Base-by-base conservation (phyloP, 2,329 filamentous ascomycete genomes). In the Penicillium sp. region DNA sequence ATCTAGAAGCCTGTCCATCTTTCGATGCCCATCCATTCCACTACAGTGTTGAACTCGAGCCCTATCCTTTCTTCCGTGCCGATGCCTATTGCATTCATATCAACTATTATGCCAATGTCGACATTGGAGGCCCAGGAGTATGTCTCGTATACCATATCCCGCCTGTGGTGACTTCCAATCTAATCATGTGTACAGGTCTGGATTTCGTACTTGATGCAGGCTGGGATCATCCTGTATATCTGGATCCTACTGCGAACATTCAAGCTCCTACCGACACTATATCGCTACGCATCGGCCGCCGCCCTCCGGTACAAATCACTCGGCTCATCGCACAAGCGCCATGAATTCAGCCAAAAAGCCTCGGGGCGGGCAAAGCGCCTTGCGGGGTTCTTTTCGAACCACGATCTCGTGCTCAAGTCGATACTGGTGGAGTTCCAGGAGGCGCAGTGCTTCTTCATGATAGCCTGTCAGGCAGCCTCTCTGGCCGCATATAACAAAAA, bases 391-490 rank as follows among this genome's bases (percentile, higher is more conserved):
- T 32, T 38, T n/a, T 26, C 18, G 4, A 16, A 32, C 7, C 35
- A 38, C 7, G 25, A 16, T n/a, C 25, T 30, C 8, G 26, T 43
- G 3, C 26, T 43, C 10, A 36, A 41, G 19, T 33, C 36, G 4
- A 37, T 39, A 7, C 15, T 47, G 20, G 43, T 43, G 23, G 46
- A 45, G 14, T 43, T 41, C n/a, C 43, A 39, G 16, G 38, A 43
- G 21, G 20, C 43, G 2, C 36, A 43, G 25, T 46, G 39, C 30
- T 41, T 37, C 18, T 37, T 45, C 23, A 44, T 44, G 37, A 23
- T 44, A 5, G 33, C 33, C 7, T 40, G 37, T 25, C 33, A 36
- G 21, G 25, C 23, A 4, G 26, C 19, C 4, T 17, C 23, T 4
- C n/a, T 38, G 16, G 9, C 31, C 15, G 20, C 35, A 7, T 23